Percentiles rank a stretch among this genome's conserved stretches.
Conservation (phyloP, 768 basidiomycete genomes). For the Filobasidium wieringae region DNA sequence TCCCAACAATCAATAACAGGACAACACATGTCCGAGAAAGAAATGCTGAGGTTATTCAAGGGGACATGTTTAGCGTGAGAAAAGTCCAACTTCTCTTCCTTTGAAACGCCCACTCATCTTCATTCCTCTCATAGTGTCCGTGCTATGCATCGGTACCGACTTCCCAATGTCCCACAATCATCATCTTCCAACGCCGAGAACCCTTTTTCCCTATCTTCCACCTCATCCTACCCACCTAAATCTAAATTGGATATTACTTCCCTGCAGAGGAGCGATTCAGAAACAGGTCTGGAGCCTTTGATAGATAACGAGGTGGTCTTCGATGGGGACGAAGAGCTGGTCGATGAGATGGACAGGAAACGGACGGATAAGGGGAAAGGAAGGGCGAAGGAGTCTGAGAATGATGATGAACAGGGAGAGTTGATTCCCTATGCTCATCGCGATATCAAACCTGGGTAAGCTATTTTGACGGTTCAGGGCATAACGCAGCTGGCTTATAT, state of each 20-base stretch:
- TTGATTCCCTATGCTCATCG: constrained; percentile 87
- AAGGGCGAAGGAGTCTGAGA: constrained; percentile 13
- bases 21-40: constrained; percentile 70
- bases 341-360: constrained; percentile 28
- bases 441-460: constrained; percentile 90
- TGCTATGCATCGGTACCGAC: constrained; percentile 83
- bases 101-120: neutral
- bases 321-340: constrained; percentile 65
- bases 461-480: constrained; percentile 4
- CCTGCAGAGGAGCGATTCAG: neutral
- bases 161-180: constrained; percentile 43
- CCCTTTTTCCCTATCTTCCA: neutral
- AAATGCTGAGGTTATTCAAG: constrained; percentile 79
- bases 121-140: constrained; percentile 45
- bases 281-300: neutral
- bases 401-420: constrained; percentile 41
- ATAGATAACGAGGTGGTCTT: constrained; percentile 56
- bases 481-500: neutral
- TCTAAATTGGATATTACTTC: neutral
- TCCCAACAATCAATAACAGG: constrained; percentile 72
- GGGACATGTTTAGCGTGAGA: constrained; percentile 74
- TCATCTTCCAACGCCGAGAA: constrained; percentile 18
- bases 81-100: neutral
- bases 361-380: constrained; percentile 41
- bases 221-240: constrained; percentile 25